Percentiles rank a stretch among this genome's conserved stretches.
Evolutionary conservation across 2,329 filamentous ascomycete genomes (phyloP).

Genomic region (Aspergillus sergii): DNA sequence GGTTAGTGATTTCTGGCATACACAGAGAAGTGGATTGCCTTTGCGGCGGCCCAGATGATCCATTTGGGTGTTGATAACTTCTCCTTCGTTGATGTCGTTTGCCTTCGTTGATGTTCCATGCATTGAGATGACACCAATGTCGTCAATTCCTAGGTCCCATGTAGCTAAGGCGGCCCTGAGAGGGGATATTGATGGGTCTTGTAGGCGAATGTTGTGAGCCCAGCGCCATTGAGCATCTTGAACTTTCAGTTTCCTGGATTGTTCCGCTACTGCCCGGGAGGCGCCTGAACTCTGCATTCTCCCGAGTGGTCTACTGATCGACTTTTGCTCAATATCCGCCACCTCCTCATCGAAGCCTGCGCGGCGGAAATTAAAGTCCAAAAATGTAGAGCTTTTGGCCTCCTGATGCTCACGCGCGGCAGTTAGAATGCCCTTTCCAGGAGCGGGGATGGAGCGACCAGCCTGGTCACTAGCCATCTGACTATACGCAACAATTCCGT

Average conservation of each 20-base stretch:
- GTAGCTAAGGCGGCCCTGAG: slow-evolving; percentile 90
- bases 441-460: slow-evolving; percentile 90
- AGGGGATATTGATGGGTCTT: slow-evolving; percentile 84
- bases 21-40: slow-evolving; percentile 84
- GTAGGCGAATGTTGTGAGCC: slow-evolving; percentile 96
- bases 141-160: slow-evolving; percentile 94
- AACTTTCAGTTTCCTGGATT: slow-evolving; percentile 61
- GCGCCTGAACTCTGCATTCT: neutral
- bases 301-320: neutral
- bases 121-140: slow-evolving; percentile 91
- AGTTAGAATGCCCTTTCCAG: slow-evolving; percentile 80
- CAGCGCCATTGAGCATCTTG: slow-evolving; percentile 82
- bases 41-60: slow-evolving; percentile 88
- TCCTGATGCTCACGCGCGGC: slow-evolving; percentile 83
- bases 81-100: slow-evolving; percentile 98
- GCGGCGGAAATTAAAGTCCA: slow-evolving; percentile 93
- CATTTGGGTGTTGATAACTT: slow-evolving; percentile 91
- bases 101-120: slow-evolving; percentile 96
- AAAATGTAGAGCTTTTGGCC: slow-evolving; percentile 86
- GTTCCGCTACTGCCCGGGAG: neutral
- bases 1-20: slow-evolving; percentile 98
- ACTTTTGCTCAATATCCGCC: slow-evolving; percentile 71
- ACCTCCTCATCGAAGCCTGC: slow-evolving; percentile 91
- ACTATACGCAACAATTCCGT: slow-evolving; percentile 86
- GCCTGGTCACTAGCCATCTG: slow-evolving; percentile 97